Percentiles rank a stretch among this genome's conserved stretches.
These are phyloP conservation scores for Penicillium frequentans DNA, from an alignment of 2,329 filamentous ascomycete species.

Conservation along the genomic window DNA sequence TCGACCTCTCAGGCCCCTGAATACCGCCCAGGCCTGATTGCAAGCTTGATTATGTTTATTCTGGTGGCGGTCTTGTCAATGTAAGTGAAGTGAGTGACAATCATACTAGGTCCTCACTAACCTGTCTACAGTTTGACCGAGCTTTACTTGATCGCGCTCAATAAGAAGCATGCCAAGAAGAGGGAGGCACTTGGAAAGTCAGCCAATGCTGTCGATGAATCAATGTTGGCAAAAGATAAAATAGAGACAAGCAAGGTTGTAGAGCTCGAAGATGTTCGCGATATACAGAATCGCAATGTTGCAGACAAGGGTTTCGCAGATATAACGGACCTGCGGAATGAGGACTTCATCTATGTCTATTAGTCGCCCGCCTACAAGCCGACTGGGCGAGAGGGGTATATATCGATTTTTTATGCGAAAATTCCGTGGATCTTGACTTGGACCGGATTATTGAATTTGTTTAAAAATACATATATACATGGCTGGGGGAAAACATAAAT, in stretches of 20 bases:
- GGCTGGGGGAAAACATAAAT: too few species aligned
- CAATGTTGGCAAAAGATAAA: constrained; percentile 32
- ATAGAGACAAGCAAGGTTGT: not conserved
- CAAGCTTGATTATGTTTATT: constrained; percentile 36
- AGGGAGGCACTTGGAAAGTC: constrained; percentile 32
- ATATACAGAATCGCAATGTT: not conserved
- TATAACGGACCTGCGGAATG: constrained; percentile 10
- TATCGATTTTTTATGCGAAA: too few species aligned
- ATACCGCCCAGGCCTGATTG: constrained; percentile 35
- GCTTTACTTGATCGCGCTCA: constrained; percentile 32
- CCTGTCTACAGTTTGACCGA: constrained; percentile 23
- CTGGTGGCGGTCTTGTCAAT: constrained; percentile 28
- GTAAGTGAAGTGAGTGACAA: constrained; percentile 4
- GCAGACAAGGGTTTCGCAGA: constrained; percentile 11
- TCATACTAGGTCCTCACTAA: not conserved
- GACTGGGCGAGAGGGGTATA: too few species aligned
- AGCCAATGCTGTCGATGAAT: constrained; percentile 30
- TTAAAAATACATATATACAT: too few species aligned
- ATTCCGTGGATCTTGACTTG: too few species aligned
- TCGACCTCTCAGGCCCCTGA: constrained; percentile 34
- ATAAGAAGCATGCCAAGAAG: constrained; percentile 30
- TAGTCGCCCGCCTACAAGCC: not conserved
- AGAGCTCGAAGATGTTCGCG: not conserved
- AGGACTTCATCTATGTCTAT: constrained; percentile 15
- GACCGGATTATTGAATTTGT: too few species aligned